Percentiles rank a stretch among this genome's conserved stretches.
Conservation (phyloP, 2,329 filamentous ascomycete species). For the Xylogone sp. region DNA sequence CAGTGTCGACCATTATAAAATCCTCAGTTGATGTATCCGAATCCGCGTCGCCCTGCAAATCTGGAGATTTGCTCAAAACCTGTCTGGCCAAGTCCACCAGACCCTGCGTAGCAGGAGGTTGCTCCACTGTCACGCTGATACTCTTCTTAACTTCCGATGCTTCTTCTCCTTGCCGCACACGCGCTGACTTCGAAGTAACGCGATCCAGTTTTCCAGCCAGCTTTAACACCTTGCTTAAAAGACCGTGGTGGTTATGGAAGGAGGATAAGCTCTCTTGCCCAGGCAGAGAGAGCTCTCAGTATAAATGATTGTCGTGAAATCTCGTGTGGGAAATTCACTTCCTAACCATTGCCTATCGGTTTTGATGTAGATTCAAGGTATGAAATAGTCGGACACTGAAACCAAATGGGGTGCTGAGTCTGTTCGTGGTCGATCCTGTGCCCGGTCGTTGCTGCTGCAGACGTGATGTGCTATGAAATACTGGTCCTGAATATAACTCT, state of each 20-base stretch:
- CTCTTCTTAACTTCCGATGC: conserved; percentile 9
- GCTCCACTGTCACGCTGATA: conserved; percentile 12
- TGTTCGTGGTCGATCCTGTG: too few species aligned
- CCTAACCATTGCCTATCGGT: too few species aligned
- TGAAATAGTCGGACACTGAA: too few species aligned
- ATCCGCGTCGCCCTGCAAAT: neutral
- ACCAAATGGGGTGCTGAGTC: too few species aligned
- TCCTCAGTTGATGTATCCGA: neutral
- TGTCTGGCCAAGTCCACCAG: conserved; percentile 19
- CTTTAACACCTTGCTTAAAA: conserved; percentile 7
- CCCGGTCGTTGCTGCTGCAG: too few species aligned
- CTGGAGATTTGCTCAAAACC: conserved; percentile 12
- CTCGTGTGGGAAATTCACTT: too few species aligned
- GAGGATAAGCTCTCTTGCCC: conserved; percentile 4
- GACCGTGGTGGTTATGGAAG: conserved; percentile 1
- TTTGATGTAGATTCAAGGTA: too few species aligned
- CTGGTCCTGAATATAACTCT: too few species aligned
- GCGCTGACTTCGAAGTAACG: conserved; percentile 15
- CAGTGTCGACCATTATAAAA: conserved; percentile 5
- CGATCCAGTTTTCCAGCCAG: conserved; percentile 14
- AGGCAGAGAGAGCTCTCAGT: neutral
- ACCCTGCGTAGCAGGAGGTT: conserved; percentile 9
- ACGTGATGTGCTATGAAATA: too few species aligned
- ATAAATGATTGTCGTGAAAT: neutral
- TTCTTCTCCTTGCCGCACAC: conserved; percentile 11